Evolutionary conservation across 2,329 filamentous ascomycete genomes (phyloP), one percentile per base, ranked within the genome.

Genomic region (Chaetomium strumarium): DNA sequence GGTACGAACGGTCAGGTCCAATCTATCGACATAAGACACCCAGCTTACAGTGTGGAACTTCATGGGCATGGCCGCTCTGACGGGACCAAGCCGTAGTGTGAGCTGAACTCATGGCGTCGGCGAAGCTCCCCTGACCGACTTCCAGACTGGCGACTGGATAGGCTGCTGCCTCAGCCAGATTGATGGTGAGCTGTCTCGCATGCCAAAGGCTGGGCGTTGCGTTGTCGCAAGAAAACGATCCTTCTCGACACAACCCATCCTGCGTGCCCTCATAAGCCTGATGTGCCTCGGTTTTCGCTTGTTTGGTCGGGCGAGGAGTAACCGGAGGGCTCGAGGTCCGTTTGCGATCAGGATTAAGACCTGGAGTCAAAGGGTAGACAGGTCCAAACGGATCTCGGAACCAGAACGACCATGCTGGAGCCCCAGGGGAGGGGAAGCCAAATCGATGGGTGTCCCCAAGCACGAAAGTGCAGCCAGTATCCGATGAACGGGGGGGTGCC

Each of bases 311-410:
- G 8, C 43, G 52, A 20, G 52, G 54, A 36, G 48, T 40, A 17
- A 42, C 49, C 5, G 51, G 54, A 6, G 58, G 52, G 31, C 46
- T 53, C 20, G 52, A 20, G 17, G 31, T 16, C n/a, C 54, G 45
- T 30, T 58, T 58, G 9, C 45, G 48, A 6, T 39, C 45, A 13
- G 56, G 56, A 13, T 51, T 54, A 3, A 34, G 41, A 16, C 43
- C 39, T 9, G 56, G 56, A 9, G 56, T 58, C 48, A 54, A 39
- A 16, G 43, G 53, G 16, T 13, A 11, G 5, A 42, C 19, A 16
- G n/a, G 10, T 7, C 45, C 34, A 20, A 52, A 52, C n/a, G 37
- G 29, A 2, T 19, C 39, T 41, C 40, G 33, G 9, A n/a, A 13
- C n/a, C 14, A 31, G 16, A 11, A 33, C 24, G 46, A 29, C 34